Conservation (phyloP, 208 protist genomes). For the Trypanosomatidae sp. region DNA sequence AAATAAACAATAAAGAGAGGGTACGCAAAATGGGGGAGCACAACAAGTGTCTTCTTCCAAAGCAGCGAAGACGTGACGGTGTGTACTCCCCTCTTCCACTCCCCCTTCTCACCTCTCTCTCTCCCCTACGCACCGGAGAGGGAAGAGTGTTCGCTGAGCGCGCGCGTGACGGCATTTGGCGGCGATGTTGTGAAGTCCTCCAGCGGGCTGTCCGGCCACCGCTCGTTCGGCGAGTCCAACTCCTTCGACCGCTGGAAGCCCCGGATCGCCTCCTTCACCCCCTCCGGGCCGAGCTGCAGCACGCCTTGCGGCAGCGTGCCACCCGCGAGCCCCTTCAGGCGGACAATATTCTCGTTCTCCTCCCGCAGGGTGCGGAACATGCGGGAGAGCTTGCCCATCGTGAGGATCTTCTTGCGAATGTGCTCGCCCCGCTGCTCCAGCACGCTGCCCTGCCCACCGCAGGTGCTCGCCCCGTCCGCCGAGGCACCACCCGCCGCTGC, state of each 20-base stretch:
- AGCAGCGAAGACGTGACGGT: too few species aligned
- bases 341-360: slow-evolving; percentile 58
- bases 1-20: too few species aligned
- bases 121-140: too few species aligned
- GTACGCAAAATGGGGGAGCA: too few species aligned
- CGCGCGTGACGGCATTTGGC: background rate
- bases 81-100: too few species aligned
- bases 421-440: slow-evolving; percentile 38
- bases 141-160: too few species aligned
- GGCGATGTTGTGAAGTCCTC: background rate
- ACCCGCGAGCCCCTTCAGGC: slow-evolving; percentile 69
- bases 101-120: too few species aligned
- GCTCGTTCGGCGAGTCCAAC: slow-evolving; percentile 69
- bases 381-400: slow-evolving; percentile 47
- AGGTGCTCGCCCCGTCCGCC: background rate
- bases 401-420: slow-evolving; percentile 66
- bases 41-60: too few species aligned
- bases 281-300: slow-evolving; percentile 47
- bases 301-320: slow-evolving; percentile 64
- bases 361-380: slow-evolving; percentile 62
- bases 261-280: slow-evolving; percentile 48
- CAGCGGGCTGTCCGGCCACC: slow-evolving; percentile 41
- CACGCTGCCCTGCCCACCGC: slow-evolving; percentile 1
- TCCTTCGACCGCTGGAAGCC: slow-evolving; percentile 68
- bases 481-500: background rate